Conservation (phyloP, 257 asterid species). For the Orobanche coerulescens region DNA sequence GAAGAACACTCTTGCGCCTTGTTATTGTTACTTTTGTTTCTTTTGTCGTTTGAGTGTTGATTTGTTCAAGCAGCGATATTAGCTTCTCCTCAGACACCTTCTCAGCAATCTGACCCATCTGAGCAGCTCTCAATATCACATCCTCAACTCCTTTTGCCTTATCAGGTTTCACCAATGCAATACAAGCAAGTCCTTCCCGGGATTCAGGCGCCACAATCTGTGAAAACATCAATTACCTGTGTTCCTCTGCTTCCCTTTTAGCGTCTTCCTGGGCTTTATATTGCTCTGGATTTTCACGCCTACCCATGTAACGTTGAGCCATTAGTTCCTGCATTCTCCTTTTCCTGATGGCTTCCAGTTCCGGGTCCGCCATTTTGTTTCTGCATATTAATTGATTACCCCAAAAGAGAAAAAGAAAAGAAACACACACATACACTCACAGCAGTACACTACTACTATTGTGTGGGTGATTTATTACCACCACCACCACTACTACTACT, state of each 20-base stretch:
- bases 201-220: constrained; percentile 74
- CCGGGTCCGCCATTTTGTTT: no score
- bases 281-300: constrained; percentile 54
- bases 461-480: no score
- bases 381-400: no score
- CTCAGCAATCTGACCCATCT: constrained; percentile 73
- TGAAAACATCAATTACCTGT: constrained; percentile 71
- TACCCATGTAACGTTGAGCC: no score
- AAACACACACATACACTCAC: no score
- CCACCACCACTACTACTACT: no score
- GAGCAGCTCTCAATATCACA: constrained; percentile 81
- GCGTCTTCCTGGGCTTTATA: constrained; percentile 89
- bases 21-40: constrained; percentile 87
- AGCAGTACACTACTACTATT: no score
- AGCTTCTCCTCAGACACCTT: constrained; percentile 67
- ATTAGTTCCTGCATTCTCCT: no score
- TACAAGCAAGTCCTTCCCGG: constrained; percentile 84
- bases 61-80: constrained; percentile 85
- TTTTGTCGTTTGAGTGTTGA: constrained; percentile 79
- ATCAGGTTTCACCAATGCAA: constrained; percentile 90
- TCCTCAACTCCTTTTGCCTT: constrained; percentile 97
- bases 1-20: constrained; percentile 76
- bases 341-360: no score
- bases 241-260: constrained; percentile 94
- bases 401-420: no score